Evolutionary conservation across 495 filamentous ascomycete genomes (phyloP), one percentile per base, ranked within the genome.

Genomic region (Lasiosphaeria hispida): DNA sequence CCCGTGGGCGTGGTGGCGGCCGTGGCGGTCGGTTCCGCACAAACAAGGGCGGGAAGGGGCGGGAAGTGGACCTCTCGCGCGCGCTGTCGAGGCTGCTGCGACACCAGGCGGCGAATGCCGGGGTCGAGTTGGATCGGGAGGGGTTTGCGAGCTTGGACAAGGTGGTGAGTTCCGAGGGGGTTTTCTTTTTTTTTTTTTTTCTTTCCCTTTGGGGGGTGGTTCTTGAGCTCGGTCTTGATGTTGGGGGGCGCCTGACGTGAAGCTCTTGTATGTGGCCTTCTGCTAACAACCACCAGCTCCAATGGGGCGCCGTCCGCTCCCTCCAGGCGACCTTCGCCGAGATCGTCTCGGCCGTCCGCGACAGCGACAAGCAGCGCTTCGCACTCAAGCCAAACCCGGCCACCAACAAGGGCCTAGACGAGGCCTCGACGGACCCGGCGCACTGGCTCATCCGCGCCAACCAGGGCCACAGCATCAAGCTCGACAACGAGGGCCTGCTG

Each of bases 301-400:
- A 78, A 71, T 91, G 85, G 80, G 80, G 77, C 45, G 86, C 84
- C 58, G 74, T 95, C 54, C 83, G 82, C 57, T 83, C 82, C 6
- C 77, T 95, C 4, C 74, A 87, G 50, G 80, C 87, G 10, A 88
- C 87, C 11, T 83, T 97, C 67, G 65, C 77, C 10, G 92, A 96
- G 63, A 83, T 98, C 67, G 68, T 78, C 35, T 55, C 75, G n/a
- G 80, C 88, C 37, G 93, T 97, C 40, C 70, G 73, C 8, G 79
- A 78, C 17, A 92, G 89, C 61, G 90, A 94, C 66, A 98, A 98
- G 70, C 88, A 97, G 70, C 90, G 94, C 15, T 98, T 96, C 78
- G 80, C 89, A 35, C 62, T 79, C 61, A 81, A 78, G 54, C 70
- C 72, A 19, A 75, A 70, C 64, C 68, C 66, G 2, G 59, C 71